These are phyloP conservation scores for Elongisporangium prolatum DNA, from an alignment of 352 stramenopile species.

Conservation along the genomic window DNA sequence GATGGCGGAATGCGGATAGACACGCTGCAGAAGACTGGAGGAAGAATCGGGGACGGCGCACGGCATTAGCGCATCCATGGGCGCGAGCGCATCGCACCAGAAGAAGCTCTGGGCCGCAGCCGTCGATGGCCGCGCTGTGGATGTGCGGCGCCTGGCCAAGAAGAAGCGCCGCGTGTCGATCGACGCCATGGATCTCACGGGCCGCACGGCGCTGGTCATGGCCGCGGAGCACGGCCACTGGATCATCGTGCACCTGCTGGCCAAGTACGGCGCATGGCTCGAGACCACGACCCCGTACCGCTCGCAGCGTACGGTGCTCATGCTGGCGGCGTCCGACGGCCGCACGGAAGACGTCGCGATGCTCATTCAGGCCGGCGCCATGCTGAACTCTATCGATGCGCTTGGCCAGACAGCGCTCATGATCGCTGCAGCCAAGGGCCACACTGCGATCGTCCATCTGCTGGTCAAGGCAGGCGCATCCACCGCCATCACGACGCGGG, in stretches of 20 bases:
- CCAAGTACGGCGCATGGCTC: background rate
- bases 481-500: slow-evolving; percentile 51
- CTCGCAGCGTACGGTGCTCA: background rate
- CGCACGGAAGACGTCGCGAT: background rate
- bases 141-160: background rate
- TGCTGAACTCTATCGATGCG: slow-evolving; percentile 73
- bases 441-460: slow-evolving; percentile 47
- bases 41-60: background rate
- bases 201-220: background rate
- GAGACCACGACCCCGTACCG: background rate
- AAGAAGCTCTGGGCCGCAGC: background rate
- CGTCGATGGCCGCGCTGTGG: background rate
- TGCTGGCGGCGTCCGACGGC: background rate
- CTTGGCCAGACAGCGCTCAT: slow-evolving; percentile 83
- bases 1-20: background rate
- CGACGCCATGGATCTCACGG: background rate
- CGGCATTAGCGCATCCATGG: background rate
- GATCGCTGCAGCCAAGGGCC: slow-evolving; percentile 74
- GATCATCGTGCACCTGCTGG: background rate
- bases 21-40: background rate
- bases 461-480: slow-evolving; percentile 62
- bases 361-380: slow-evolving; percentile 21
- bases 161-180: background rate
- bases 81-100: background rate
- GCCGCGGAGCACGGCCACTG: background rate